Percentiles rank a stretch among this genome's conserved stretches.
phyloP scores from a whole-genome alignment of 2,329 filamentous ascomycete genomes.

The Paramyrothecium roridum region DNA sequence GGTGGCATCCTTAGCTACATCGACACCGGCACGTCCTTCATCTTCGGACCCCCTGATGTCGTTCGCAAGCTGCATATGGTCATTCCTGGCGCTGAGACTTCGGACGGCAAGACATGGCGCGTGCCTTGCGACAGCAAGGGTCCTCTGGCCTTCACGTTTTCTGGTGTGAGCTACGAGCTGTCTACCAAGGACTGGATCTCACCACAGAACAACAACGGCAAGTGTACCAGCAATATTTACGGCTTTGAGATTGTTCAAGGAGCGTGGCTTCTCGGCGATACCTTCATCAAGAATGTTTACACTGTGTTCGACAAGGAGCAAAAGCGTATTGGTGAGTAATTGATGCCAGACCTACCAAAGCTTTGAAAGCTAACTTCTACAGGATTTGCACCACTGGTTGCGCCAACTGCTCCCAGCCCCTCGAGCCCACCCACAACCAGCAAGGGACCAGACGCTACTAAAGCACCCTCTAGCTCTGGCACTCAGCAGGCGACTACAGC shows the following conservation, averaged over 20 bases:
- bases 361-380: constrained; percentile 6
- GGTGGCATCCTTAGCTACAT: constrained; percentile 64
- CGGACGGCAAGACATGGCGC: constrained; percentile 60
- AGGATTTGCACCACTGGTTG: constrained; percentile 1
- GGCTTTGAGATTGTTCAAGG: constrained; percentile 64
- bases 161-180: constrained; percentile 63
- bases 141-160: constrained; percentile 64
- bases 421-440: not conserved
- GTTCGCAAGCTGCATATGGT: constrained; percentile 65
- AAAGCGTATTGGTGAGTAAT: constrained; percentile 54
- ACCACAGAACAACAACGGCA: constrained; percentile 35
- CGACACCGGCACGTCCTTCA: constrained; percentile 80
- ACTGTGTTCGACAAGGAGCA: constrained; percentile 77
- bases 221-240: constrained; percentile 71
- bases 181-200: constrained; percentile 69
- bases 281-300: constrained; percentile 89
- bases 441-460: not conserved
- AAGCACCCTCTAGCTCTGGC: not conserved
- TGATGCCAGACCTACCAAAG: rapidly evolving
- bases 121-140: constrained; percentile 69
- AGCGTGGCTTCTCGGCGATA: constrained; percentile 79
- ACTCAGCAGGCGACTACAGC: not conserved
- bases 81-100: constrained; percentile 58
- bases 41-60: constrained; percentile 67
- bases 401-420: not conserved